Conservation (phyloP, 176 grass and related monocot species). For the Triticum monococcum region DNA sequence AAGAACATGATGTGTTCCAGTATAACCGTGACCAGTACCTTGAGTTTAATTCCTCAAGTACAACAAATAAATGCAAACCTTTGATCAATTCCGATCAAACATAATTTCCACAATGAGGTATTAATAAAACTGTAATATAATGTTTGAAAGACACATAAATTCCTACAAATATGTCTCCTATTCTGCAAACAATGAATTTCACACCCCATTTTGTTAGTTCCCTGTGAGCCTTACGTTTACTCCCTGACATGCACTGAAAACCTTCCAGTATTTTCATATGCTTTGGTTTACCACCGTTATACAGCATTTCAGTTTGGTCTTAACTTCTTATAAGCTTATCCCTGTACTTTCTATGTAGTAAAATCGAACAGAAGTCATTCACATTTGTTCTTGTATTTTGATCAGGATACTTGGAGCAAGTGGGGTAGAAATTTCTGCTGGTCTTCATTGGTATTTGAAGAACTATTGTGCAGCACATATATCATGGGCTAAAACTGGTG, state of each 20-base stretch:
- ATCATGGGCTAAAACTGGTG: constrained; percentile 74
- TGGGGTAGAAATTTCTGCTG: constrained; percentile 74
- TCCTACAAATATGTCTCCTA: background rate
- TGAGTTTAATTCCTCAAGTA: no score
- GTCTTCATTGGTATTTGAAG: constrained; percentile 74
- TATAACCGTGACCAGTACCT: no score
- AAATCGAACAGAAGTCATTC: background rate
- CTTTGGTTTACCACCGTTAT: background rate
- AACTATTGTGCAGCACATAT: constrained; percentile 53
- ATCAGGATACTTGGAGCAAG: constrained; percentile 54
- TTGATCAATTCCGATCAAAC: no score
- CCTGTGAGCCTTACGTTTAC: background rate
- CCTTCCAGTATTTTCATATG: background rate
- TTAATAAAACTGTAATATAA: no score
- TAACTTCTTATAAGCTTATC: background rate
- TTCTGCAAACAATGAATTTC: background rate
- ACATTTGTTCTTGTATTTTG: constrained; percentile 28
- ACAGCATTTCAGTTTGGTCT: background rate
- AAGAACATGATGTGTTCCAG: no score
- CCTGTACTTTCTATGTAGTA: background rate
- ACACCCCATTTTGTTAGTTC: background rate
- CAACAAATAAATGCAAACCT: no score
- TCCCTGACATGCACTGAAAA: background rate
- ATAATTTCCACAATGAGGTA: no score
- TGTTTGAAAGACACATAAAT: no score